phyloP scores from a whole-genome alignment of 2,329 filamentous ascomycete genomes.

The Berkeleyomyces basicola region DNA sequence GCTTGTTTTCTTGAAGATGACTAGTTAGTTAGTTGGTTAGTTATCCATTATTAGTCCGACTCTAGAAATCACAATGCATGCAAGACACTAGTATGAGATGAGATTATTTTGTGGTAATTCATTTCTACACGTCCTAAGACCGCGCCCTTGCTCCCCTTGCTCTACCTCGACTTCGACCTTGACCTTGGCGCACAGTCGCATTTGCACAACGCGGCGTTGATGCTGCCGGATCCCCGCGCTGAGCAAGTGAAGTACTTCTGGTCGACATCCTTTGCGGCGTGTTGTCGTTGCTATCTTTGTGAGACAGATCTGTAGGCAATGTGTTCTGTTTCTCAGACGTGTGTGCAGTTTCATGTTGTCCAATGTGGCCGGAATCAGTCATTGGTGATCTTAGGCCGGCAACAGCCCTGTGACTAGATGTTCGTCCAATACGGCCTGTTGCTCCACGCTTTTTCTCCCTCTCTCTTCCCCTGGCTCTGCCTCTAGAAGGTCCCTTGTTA shows the following conservation, averaged over 20 bases:
- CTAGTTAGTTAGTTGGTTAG: no score
- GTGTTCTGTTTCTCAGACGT: background rate
- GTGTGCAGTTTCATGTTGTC: background rate
- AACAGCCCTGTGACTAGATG: background rate
- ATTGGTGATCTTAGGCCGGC: background rate
- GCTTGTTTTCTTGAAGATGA: background rate
- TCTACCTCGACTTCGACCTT: background rate
- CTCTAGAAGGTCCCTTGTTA: background rate
- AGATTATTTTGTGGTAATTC: no score
- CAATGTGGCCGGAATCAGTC: background rate
- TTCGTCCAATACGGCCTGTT: background rate
- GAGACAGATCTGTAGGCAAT: background rate
- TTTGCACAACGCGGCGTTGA: background rate
- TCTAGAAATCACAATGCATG: no score
- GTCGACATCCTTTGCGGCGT: background rate
- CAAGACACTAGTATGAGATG: no score
- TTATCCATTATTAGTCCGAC: no score
- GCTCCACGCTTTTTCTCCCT: background rate
- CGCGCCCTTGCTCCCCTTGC: background rate
- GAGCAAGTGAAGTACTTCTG: background rate
- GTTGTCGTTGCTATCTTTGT: background rate
- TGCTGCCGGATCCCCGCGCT: background rate
- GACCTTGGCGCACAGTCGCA: background rate
- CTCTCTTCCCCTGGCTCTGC: background rate
- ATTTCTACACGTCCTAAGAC: no score